Percentiles rank a stretch among this genome's conserved stretches.
phyloP scores from a whole-genome alignment of 192 early-diverging fungal species.

The Entomortierella lignicola region DNA sequence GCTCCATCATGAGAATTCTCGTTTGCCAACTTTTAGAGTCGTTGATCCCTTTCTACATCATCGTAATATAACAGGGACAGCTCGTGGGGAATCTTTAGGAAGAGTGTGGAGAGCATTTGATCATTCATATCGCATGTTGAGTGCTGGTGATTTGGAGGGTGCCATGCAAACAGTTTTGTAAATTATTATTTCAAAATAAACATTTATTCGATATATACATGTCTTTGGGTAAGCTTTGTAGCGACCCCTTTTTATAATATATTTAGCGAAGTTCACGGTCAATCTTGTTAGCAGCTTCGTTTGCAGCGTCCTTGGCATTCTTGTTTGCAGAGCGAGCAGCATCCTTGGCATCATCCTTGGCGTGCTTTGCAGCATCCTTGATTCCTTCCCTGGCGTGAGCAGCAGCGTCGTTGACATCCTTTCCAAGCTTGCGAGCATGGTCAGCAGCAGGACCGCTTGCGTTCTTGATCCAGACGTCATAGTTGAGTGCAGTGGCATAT shows the following conservation, averaged over 20 bases:
- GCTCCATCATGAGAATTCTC: not conserved
- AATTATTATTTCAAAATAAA: not conserved
- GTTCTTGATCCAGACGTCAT: conserved; percentile 53
- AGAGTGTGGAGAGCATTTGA: conserved; percentile 37
- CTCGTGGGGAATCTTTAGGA: conserved; percentile 15
- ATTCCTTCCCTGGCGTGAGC: conserved; percentile 48
- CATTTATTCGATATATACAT: not conserved
- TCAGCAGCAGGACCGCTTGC: conserved; percentile 30
- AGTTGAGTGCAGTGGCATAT: conserved; percentile 50
- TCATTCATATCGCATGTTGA: conserved; percentile 35
- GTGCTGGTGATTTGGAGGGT: conserved; percentile 35
- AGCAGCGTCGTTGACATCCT: conserved; percentile 46
- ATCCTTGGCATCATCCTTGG: conserved; percentile 28
- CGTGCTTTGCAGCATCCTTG: conserved; percentile 41
- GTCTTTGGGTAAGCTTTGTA: too few species aligned
- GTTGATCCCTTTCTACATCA: conserved; percentile 46
- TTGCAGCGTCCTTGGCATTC: conserved; percentile 23
- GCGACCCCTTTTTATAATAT: not conserved
- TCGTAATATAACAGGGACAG: conserved; percentile 32
- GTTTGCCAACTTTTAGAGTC: conserved; percentile 20
- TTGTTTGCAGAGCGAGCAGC: conserved; percentile 18
- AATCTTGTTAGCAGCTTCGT: conserved; percentile 28
- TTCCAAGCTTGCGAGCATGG: conserved; percentile 45
- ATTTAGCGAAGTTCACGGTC: conserved; percentile 37
- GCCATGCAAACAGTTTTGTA: conserved; percentile 16